Evolutionary conservation across 2,329 filamentous ascomycete genomes (phyloP).

Genomic region (Trichophyton mentagrophytes): DNA sequence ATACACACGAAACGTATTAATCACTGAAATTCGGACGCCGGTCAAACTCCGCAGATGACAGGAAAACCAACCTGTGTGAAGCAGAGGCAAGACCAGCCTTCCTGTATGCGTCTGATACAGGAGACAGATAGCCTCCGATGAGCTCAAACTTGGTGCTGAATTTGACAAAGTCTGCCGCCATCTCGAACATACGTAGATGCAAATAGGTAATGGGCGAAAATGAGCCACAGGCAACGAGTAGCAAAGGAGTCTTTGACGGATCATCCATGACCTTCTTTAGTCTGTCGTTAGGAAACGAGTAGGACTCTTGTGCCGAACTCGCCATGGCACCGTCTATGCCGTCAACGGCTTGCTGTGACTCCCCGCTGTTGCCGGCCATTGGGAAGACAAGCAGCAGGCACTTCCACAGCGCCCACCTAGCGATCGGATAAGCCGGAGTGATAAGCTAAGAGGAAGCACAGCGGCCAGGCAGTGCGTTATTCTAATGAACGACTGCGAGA

Average conservation of each 20-base stretch:
- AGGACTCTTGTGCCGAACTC: constrained; percentile 13
- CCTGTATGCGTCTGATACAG: constrained; percentile 65
- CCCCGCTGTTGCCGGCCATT: background rate
- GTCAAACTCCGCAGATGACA: background rate
- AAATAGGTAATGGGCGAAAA: constrained; percentile 66
- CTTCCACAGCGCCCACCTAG: background rate
- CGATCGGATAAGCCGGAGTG: background rate
- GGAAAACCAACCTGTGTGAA: constrained; percentile 44
- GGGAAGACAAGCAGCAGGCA: background rate
- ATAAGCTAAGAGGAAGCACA: background rate
- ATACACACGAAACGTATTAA: background rate
- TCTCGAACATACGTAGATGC: constrained; percentile 68
- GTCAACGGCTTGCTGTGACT: background rate
- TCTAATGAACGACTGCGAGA: background rate
- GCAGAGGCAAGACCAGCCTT: constrained; percentile 66
- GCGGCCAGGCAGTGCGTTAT: background rate
- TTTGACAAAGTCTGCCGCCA: constrained; percentile 67
- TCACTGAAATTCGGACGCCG: background rate
- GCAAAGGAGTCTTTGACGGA: constrained; percentile 35
- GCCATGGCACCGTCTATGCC: background rate
- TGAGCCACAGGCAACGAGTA: constrained; percentile 40
- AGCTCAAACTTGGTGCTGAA: constrained; percentile 70
- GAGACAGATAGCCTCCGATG: constrained; percentile 70
- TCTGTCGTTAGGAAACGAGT: constrained; percentile 33
- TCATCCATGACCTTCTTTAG: constrained; percentile 37